Evolutionary conservation across 2,329 filamentous ascomycete species (phyloP), one percentile per base, ranked within the genome.

Genomic region (Aulographum hederae): DNA sequence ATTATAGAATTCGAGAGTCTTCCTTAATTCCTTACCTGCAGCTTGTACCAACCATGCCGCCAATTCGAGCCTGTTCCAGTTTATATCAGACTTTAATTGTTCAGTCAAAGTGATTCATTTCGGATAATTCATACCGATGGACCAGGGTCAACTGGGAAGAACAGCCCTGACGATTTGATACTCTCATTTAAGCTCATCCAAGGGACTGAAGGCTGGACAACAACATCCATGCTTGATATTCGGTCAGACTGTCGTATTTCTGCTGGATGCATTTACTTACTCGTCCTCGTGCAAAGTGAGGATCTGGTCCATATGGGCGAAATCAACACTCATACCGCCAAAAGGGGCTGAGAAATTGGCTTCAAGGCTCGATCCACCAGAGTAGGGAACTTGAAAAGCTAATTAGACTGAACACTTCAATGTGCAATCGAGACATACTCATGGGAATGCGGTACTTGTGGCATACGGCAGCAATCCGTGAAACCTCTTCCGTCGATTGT

Each of bases 211-310:
- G 85, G 85, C 50, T 94, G 85, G 3, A 94, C 82, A 4, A 92
- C 79, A 31, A 93, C 65, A 43, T 94, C 85, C 78, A 93, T 82
- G n/a, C n/a, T n/a, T n/a, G n/a, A n/a, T n/a, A n/a, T n/a, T n/a
- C n/a, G n/a, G n/a, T n/a, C n/a, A n/a, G n/a, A n/a, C n/a, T n/a
- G n/a, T n/a, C n/a, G n/a, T n/a, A n/a, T n/a, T n/a, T n/a, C n/a
- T n/a, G n/a, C n/a, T n/a, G n/a, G n/a, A n/a, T n/a, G n/a, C n/a
- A n/a, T n/a, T n/a, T n/a, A n/a, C n/a, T n/a, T n/a, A n/a, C n/a
- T 40, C 20, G 39, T 27, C 28, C 4, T 10, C 12, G 14, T 19
- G 6, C 20, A 20, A 13, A 6, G 8, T n/a, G 18, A 21, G 8
- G 4, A 31, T 14, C 5, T 17, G 14, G 15, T n/a, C n/a, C n/a